phyloP scores from a whole-genome alignment of 441 rosid genomes.

The Arabidopsis lyrata region DNA sequence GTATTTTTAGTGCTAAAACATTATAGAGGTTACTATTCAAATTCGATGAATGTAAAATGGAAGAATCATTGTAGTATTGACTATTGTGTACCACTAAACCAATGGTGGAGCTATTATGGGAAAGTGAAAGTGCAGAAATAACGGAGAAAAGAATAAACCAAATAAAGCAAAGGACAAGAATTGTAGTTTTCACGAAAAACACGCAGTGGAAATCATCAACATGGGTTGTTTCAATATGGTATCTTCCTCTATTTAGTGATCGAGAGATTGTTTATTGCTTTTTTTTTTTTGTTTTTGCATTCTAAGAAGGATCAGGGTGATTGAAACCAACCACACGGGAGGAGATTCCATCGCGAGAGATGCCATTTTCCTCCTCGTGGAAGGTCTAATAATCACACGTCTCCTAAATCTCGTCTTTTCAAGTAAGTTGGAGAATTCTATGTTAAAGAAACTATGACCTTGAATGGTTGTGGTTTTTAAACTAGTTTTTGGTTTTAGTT shows the following conservation, averaged over 20 bases:
- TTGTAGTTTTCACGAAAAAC: slow-evolving; percentile 34
- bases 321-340: slow-evolving; percentile 1
- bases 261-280: neutral
- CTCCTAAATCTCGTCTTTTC: slow-evolving; percentile 13
- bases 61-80: neutral
- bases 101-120: slow-evolving; percentile 28
- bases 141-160: slow-evolving; percentile 4
- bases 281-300: neutral
- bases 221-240: neutral
- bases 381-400: slow-evolving; percentile 8
- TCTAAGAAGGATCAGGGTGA: neutral
- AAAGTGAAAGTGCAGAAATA: neutral
- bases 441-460: neutral
- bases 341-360: slow-evolving; percentile 15
- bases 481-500: too few species aligned
- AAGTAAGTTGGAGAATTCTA: slow-evolving; percentile 6
- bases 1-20: neutral
- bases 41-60: neutral
- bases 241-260: slow-evolving; percentile 23
- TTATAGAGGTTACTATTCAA: neutral
- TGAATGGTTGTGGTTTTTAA: too few species aligned
- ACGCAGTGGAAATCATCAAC: slow-evolving; percentile 21
- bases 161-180: slow-evolving; percentile 36
- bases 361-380: slow-evolving; percentile 30
- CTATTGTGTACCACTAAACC: neutral